These are phyloP conservation scores for Syzygium syzygioides DNA, from an alignment of 441 rosid species.

Conservation along the genomic window DNA sequence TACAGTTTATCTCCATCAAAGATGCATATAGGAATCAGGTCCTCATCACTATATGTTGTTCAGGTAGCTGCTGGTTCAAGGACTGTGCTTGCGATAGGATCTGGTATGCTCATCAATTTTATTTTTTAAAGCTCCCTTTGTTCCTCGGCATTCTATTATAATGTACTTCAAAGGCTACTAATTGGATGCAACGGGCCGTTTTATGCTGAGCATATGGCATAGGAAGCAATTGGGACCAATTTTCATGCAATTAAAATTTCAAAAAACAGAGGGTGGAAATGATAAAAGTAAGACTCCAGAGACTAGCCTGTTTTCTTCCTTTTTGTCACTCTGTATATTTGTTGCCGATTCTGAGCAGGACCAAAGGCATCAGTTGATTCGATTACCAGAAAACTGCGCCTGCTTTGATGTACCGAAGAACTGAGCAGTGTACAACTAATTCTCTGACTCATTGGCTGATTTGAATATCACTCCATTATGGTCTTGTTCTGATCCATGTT, in stretches of 20 bases:
- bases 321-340: background rate
- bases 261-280: background rate
- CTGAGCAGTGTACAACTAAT: background rate
- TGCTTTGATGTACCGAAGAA: conserved; percentile 30
- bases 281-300: background rate
- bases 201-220: background rate
- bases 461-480: background rate
- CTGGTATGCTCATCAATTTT: conserved; percentile 33
- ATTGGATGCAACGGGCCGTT: background rate
- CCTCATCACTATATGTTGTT: background rate
- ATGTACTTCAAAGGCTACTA: no score
- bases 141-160: background rate
- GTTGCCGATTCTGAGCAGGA: conserved; percentile 31
- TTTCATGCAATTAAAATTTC: background rate
- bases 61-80: conserved; percentile 75
- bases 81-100: conserved; percentile 83
- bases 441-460: background rate
- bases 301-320: background rate
- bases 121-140: background rate
- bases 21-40: background rate
- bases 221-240: background rate
- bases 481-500: background rate
- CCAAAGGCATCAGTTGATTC: conserved; percentile 55
- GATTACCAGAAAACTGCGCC: conserved; percentile 53
- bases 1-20: background rate